phyloP scores from a whole-genome alignment of 345 rosid species.

The Citrus australasica region DNA sequence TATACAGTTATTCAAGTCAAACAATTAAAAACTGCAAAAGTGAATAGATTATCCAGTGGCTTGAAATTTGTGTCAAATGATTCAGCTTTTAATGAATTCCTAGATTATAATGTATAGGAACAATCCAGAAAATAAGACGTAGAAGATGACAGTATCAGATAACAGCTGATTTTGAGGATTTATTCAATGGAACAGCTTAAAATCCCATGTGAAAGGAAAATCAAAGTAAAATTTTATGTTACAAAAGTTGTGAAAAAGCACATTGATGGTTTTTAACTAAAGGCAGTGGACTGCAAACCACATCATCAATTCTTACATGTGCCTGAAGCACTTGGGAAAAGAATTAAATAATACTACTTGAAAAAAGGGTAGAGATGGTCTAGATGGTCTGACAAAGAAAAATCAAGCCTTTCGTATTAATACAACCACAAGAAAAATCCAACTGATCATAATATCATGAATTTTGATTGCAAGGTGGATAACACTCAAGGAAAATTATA shows the following conservation, averaged over 20 bases:
- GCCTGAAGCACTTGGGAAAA: not conserved
- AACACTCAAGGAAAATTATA: not conserved
- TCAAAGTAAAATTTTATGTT: not conserved
- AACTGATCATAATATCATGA: not conserved
- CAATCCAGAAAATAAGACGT: not conserved
- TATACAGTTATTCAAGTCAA: not conserved
- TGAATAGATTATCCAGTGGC: not conserved
- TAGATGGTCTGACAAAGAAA: not conserved
- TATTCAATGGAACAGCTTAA: not conserved
- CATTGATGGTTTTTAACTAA: not conserved
- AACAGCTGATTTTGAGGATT: not conserved
- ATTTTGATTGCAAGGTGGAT: not conserved
- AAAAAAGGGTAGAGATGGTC: not conserved
- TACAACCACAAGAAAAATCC: not conserved
- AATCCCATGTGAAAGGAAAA: not conserved
- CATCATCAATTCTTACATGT: not conserved
- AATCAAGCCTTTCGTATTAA: not conserved
- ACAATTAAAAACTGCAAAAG: not conserved
- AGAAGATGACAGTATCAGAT: conserved; percentile 6
- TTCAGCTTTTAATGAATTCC: not conserved
- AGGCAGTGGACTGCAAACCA: not conserved
- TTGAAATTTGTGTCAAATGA: not conserved
- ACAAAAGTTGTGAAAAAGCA: not conserved
- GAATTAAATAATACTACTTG: not conserved
- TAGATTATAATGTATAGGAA: not conserved